Conservation (phyloP, 2,329 filamentous ascomycete genomes). For the Pyrenophora graminea region DNA sequence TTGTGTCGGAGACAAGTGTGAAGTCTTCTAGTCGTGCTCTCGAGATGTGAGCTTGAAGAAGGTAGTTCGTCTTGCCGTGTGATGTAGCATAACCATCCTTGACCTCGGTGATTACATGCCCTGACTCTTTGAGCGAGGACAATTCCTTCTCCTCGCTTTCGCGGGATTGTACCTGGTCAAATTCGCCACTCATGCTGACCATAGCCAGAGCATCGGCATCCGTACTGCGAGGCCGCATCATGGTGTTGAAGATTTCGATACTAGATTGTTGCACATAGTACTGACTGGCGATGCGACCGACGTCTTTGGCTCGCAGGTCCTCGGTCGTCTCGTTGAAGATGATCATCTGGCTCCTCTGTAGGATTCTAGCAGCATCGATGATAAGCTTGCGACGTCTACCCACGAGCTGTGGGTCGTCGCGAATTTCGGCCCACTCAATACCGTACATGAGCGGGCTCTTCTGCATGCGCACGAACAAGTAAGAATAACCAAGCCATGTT, state of each 20-base stretch:
- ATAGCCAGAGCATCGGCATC: slow-evolving; percentile 94
- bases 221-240: slow-evolving; percentile 84
- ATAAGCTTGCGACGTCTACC: slow-evolving; percentile 83
- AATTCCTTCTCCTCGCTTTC: slow-evolving; percentile 91
- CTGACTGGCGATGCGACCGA: slow-evolving; percentile 95
- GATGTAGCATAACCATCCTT: slow-evolving; percentile 68
- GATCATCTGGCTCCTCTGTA: slow-evolving; percentile 97
- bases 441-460: slow-evolving; percentile 89
- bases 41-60: slow-evolving; percentile 93
- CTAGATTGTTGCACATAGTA: slow-evolving; percentile 94
- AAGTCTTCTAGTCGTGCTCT: slow-evolving; percentile 88
- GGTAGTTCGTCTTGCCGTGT: slow-evolving; percentile 92
- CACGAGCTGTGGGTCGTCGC: slow-evolving; percentile 85
- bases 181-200: slow-evolving; percentile 97
- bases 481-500: slow-evolving; percentile 97
- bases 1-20: slow-evolving; percentile 85
- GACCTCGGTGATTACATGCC: slow-evolving; percentile 72
- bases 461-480: slow-evolving; percentile 95
- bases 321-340: slow-evolving; percentile 96
- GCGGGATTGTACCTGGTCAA: slow-evolving; percentile 92
- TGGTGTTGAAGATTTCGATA: slow-evolving; percentile 92
- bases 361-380: slow-evolving; percentile 81
- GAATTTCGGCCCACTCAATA: slow-evolving; percentile 90
- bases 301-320: slow-evolving; percentile 89
- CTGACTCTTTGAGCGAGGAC: slow-evolving; percentile 70